These are phyloP conservation scores for Ophiocordyceps robertsii DNA, from an alignment of 2,329 filamentous ascomycete genomes.

Conservation along the genomic window DNA sequence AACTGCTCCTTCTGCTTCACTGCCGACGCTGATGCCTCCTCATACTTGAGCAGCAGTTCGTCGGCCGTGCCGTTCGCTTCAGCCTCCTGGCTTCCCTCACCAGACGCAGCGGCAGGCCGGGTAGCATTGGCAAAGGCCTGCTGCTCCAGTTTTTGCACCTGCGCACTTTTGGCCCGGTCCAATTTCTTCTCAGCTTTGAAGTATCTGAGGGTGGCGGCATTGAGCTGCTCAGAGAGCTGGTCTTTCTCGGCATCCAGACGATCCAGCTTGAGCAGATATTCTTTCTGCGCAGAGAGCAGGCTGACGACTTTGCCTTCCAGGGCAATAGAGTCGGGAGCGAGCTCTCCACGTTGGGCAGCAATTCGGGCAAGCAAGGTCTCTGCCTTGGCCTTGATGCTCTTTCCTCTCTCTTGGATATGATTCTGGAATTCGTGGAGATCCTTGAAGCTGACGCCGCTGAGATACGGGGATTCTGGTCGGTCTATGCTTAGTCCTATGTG, in stretches of 20 bases:
- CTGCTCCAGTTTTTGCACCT: conserved; percentile 84
- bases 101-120: conserved; percentile 25
- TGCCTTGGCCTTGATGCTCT: conserved; percentile 62
- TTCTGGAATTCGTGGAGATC: conserved; percentile 61
- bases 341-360: conserved; percentile 33
- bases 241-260: conserved; percentile 67
- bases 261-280: conserved; percentile 63
- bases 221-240: conserved; percentile 71
- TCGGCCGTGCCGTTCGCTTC: conserved; percentile 43
- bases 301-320: conserved; percentile 64
- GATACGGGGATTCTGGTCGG: conserved; percentile 35
- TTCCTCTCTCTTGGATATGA: conserved; percentile 65
- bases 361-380: conserved; percentile 52
- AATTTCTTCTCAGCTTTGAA: conserved; percentile 93
- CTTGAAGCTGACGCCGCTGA: conserved; percentile 47
- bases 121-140: conserved; percentile 64
- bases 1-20: conserved; percentile 83
- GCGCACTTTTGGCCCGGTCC: conserved; percentile 75
- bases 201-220: conserved; percentile 79
- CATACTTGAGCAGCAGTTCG: conserved; percentile 62
- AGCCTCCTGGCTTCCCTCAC: conserved; percentile 35
- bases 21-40: conserved; percentile 62
- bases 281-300: conserved; percentile 71
- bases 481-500: conserved; percentile 9
- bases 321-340: conserved; percentile 55